Percentiles rank a stretch among this genome's conserved stretches.
Conservation (phyloP, 371 early-diverging fungal genomes). For the Mortierella sp. region DNA sequence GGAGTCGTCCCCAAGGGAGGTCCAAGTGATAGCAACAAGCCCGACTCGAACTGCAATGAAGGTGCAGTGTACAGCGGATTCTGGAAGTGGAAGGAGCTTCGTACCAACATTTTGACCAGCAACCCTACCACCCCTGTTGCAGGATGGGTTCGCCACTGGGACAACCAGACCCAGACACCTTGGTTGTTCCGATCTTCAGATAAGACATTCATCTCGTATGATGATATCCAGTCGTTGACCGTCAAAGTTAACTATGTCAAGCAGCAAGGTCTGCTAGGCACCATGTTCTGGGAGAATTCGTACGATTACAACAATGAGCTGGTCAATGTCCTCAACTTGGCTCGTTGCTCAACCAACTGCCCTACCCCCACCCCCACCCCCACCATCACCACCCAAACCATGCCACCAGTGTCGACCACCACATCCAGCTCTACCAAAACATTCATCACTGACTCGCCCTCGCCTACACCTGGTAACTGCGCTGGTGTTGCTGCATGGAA, state of each 20-base stretch:
- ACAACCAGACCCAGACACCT: conserved; percentile 46
- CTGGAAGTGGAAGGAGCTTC: conserved; percentile 77
- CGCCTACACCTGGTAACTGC: background rate
- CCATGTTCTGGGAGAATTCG: conserved; percentile 72
- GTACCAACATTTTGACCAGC: conserved; percentile 60
- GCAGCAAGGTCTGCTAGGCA: conserved; percentile 64
- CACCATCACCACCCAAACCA: conserved; percentile 7
- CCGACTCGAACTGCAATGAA: conserved; percentile 56
- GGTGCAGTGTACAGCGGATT: conserved; percentile 58
- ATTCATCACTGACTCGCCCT: background rate
- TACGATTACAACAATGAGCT: conserved; percentile 68
- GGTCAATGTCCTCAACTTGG: conserved; percentile 56
- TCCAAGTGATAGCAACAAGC: conserved; percentile 58
- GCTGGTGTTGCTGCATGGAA: conserved; percentile 1
- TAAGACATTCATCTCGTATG: conserved; percentile 74
- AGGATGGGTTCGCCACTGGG: conserved; percentile 53
- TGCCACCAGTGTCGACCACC: conserved; percentile 1
- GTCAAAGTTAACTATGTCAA: conserved; percentile 69
- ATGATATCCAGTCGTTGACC: conserved; percentile 69
- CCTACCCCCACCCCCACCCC: conserved; percentile 22
- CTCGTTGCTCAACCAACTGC: conserved; percentile 55
- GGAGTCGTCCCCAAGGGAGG: conserved; percentile 67
- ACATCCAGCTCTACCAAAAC: conserved; percentile 2
- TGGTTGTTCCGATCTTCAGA: conserved; percentile 54
- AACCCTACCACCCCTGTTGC: conserved; percentile 46